phyloP scores from a whole-genome alignment of 768 basidiomycete genomes.

The Nidularia pulvinata region DNA sequence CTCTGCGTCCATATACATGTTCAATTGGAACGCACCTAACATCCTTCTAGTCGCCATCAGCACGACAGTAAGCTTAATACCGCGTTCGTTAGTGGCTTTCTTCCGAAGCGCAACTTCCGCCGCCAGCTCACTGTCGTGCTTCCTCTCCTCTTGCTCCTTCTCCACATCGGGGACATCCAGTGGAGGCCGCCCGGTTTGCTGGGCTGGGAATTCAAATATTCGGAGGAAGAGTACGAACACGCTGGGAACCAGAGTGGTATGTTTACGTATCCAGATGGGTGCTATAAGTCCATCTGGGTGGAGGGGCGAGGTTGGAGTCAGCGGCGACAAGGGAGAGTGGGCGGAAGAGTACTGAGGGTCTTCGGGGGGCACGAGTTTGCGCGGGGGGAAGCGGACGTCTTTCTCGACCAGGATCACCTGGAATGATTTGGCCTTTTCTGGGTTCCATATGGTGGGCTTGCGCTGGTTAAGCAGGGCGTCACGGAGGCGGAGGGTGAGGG shows the following conservation, averaged over 20 bases:
- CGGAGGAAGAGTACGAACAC: slow-evolving; percentile 93
- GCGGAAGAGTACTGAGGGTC: slow-evolving; percentile 54
- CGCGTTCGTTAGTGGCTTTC: slow-evolving; percentile 77
- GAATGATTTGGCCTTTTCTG: slow-evolving; percentile 73
- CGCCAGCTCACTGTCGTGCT: slow-evolving; percentile 74
- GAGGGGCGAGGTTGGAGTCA: slow-evolving; percentile 85
- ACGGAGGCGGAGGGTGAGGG: slow-evolving; percentile 62
- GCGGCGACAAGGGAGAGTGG: slow-evolving; percentile 93
- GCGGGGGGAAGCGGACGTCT: slow-evolving; percentile 82
- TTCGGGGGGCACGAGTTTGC: slow-evolving; percentile 67
- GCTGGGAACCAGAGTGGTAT: slow-evolving; percentile 87
- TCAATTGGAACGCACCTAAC: slow-evolving; percentile 58
- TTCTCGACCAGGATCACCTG: slow-evolving; percentile 86
- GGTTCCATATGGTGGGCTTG: slow-evolving; percentile 70
- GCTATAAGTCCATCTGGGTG: slow-evolving; percentile 96
- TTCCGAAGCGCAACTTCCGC: slow-evolving; percentile 81
- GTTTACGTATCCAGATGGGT: slow-evolving; percentile 98
- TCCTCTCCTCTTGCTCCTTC: slow-evolving; percentile 67
- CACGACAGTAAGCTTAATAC: slow-evolving; percentile 94
- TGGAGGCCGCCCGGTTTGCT: slow-evolving; percentile 43
- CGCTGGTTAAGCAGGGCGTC: slow-evolving; percentile 67
- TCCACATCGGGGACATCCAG: slow-evolving; percentile 55
- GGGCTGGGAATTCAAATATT: slow-evolving; percentile 64
- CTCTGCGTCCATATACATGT: neutral
- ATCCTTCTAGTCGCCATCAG: slow-evolving; percentile 87